Evolutionary conservation across 2,329 filamentous ascomycete genomes (phyloP), one percentile per base, ranked within the genome.

Genomic region (Aureobasidium zeae): DNA sequence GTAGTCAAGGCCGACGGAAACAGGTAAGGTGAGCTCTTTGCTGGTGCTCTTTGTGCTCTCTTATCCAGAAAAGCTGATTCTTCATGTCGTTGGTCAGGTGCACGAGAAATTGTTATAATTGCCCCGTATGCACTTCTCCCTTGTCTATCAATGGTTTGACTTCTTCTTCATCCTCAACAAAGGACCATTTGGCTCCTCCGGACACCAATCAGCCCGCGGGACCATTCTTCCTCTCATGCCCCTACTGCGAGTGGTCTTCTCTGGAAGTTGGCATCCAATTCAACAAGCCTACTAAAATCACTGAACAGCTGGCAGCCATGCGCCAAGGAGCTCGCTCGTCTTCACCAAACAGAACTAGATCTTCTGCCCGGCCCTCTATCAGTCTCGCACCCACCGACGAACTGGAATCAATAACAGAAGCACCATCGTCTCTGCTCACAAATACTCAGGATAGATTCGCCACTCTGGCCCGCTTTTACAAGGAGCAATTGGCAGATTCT

Each of bases 91-190:
- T n/a, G n/a, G n/a, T 17, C 42, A 63, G 58, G 51, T 60, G 91
- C 61, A 89, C 86, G 13, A 76, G 91, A 52, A 95, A 88, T 60
- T 98, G 91, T 64, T 96, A 91, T 68, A 86, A 93, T 59, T 98
- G 91, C 55, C 91, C 91, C 0, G 71, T 88, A 51, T 98, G 91
- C 62, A 79, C 85, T 20, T 79, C 86, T 0, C 83, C 86, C 10
- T 73, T 96, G 29, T 73, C 79, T 15, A 79, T 91, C 41, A 83
- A 79, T 42, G 78, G 79, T 15, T 65, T 88, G 48, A 82, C 87
- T 44, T 67, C 72, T 25, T n/a, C n/a, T n/a, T n/a, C n/a, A n/a
- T n/a, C n/a, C n/a, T 59, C 70, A 2, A 59, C 69, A 19, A 70
- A 72, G 61, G 51, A 41, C 17, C 44, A 46, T 31, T 20, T 48